phyloP scores from a whole-genome alignment of 768 basidiomycete species.

The Xerocomellus intermedius region DNA sequence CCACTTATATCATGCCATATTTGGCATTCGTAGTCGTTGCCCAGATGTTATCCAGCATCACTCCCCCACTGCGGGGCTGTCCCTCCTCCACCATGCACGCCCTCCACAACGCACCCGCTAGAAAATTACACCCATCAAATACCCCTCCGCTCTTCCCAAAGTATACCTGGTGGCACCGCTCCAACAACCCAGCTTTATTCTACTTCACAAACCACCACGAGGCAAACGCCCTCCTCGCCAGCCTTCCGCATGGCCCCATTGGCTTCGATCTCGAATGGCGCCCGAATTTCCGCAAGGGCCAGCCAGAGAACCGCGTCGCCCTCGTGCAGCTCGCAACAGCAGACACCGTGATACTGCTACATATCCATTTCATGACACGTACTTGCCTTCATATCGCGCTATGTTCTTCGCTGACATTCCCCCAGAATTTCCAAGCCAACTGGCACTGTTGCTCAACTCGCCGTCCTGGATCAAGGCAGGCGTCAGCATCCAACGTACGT shows the following conservation, averaged over 20 bases:
- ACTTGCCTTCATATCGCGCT: neutral
- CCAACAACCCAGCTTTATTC: slow-evolving; percentile 20
- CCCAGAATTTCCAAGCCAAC: slow-evolving; percentile 52
- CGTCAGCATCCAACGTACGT: slow-evolving; percentile 67
- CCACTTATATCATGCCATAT: slow-evolving; percentile 12
- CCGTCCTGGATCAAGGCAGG: slow-evolving; percentile 63
- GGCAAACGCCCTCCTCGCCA: slow-evolving; percentile 22
- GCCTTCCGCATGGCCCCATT: slow-evolving; percentile 29
- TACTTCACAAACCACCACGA: slow-evolving; percentile 35
- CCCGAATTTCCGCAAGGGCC: slow-evolving; percentile 55
- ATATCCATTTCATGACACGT: slow-evolving; percentile 60
- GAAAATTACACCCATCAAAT: neutral
- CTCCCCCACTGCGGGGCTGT: slow-evolving; percentile 1
- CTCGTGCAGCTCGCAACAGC: slow-evolving; percentile 68
- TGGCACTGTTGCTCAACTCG: slow-evolving; percentile 52
- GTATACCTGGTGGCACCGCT: slow-evolving; percentile 24
- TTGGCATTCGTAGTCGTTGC: slow-evolving; percentile 11
- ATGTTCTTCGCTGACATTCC: slow-evolving; percentile 7
- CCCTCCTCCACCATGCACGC: slow-evolving; percentile 10
- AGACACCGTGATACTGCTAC: slow-evolving; percentile 58
- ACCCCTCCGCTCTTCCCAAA: slow-evolving; percentile 2
- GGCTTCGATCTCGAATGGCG: slow-evolving; percentile 86
- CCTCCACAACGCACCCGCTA: neutral
- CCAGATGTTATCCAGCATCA: neutral
- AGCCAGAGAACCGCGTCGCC: slow-evolving; percentile 63